These are phyloP conservation scores for Hypoxylon lienhwacheense DNA, from an alignment of 495 filamentous ascomycete species.

Conservation along the genomic window DNA sequence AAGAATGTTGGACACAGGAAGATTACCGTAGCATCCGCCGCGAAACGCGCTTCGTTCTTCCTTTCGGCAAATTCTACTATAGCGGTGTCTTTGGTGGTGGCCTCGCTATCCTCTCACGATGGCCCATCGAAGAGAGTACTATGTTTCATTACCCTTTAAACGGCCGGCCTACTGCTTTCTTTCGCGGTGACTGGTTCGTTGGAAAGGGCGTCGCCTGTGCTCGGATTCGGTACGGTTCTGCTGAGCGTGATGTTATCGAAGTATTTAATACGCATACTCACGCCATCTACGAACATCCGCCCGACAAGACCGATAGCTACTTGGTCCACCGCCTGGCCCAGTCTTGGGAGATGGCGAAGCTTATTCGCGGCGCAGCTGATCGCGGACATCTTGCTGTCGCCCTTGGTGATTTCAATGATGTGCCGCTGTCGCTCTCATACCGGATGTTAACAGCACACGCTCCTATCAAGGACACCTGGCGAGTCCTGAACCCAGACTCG, in stretches of 20 bases:
- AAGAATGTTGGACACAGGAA: constrained; percentile 93
- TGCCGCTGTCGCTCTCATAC: constrained; percentile 85
- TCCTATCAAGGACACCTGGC: constrained; percentile 82
- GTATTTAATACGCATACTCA: constrained; percentile 93
- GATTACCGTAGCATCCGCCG: constrained; percentile 83
- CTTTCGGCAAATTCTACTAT: constrained; percentile 92
- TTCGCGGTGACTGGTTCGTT: constrained; percentile 90
- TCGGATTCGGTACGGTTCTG: constrained; percentile 70
- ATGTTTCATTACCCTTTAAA: constrained; percentile 91
- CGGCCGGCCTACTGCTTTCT: constrained; percentile 90
- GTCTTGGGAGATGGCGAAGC: constrained; percentile 94
- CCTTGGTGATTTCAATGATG: constrained; percentile 94
- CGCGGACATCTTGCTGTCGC: constrained; percentile 82
- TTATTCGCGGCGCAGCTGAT: constrained; percentile 82
- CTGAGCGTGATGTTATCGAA: constrained; percentile 69
- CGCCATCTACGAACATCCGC: constrained; percentile 81
- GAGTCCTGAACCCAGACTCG: constrained; percentile 74
- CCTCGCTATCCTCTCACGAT: constrained; percentile 88
- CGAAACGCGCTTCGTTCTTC: constrained; percentile 75
- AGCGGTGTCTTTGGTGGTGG: constrained; percentile 88
- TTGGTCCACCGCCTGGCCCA: constrained; percentile 87
- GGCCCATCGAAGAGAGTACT: constrained; percentile 91
- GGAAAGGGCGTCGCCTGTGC: constrained; percentile 94
- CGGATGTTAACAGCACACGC: constrained; percentile 76
- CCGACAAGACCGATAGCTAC: constrained; percentile 71